Evolutionary conservation across 257 asterid species (phyloP), one percentile per base, ranked within the genome.

Genomic region (Jasminum sambac): DNA sequence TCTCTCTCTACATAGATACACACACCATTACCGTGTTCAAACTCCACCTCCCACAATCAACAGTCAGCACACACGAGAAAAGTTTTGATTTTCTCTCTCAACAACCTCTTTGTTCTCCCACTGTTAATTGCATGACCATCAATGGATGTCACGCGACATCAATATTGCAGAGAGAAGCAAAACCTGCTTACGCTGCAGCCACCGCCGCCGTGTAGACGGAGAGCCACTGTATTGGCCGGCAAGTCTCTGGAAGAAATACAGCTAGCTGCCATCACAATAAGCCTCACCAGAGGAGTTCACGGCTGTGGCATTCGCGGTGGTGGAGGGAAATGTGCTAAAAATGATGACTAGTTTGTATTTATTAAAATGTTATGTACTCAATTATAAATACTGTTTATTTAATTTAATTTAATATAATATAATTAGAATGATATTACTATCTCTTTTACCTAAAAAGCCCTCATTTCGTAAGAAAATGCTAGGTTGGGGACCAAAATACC

Each of bases 181-280:
- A 0, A 19, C 30, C 30, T 16, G 64, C 37, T n/a, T 23, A 60
- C 11, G 64, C 78, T 68, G 60, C 72, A 36, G 8, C 61, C 38
- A 11, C 36, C 39, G 36, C 44, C 61, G 11, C 36, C 38, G 61
- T 66, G 61, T 48, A 48, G 58, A n/a, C 24, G 61, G 21, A 21
- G 30, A 52, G 2, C 61, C 14, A 52, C 30, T n/a, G 34, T 21
- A 10, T 52, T 52, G 13, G 25, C 58, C 24, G 58, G 68, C 37
- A 73, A 64, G 34, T 43, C 73, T 44, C 66, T 66, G 13, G 84
- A 86, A 57, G 85, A 83, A 72, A 72, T 85, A 60, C 84, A 84
- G 81, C 75, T 88, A 24, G 94, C 97, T 0, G 88, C 86, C 43
- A 36, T 88, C 2, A 90, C 95, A 12, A 77, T 90, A 74, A 73